These are phyloP conservation scores for Neurospora sp. DNA, from an alignment of 495 filamentous ascomycete species.

Conservation along the genomic window DNA sequence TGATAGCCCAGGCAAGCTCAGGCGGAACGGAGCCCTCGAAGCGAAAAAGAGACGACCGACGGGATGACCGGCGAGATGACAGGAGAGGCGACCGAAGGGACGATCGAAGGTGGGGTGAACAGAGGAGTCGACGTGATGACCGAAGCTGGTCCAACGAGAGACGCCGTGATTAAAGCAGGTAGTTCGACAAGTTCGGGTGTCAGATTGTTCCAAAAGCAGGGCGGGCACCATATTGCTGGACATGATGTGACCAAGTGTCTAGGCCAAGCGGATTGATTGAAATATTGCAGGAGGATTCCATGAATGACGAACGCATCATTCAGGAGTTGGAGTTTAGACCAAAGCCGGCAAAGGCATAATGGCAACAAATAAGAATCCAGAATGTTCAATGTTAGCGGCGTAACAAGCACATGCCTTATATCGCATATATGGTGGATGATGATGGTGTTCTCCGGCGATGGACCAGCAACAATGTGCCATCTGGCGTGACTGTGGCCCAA, in stretches of 20 bases:
- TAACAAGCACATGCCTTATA: slow-evolving; percentile 13
- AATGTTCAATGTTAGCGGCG: slow-evolving; percentile 12
- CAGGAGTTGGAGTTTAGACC: slow-evolving; percentile 5
- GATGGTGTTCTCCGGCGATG: slow-evolving; percentile 13
- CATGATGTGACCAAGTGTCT: slow-evolving; percentile 11
- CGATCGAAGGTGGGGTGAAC: background rate
- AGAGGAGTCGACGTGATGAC: slow-evolving; percentile 8
- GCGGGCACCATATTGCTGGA: slow-evolving; percentile 1
- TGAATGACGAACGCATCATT: slow-evolving; percentile 10
- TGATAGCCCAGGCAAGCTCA: slow-evolving; percentile 34
- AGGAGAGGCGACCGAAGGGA: slow-evolving; percentile 2
- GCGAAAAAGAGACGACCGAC: slow-evolving; percentile 18
- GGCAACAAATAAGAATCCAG: slow-evolving; percentile 12
- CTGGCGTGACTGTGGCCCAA: slow-evolving; percentile 33
- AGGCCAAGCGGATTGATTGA: slow-evolving; percentile 4
- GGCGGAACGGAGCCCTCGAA: slow-evolving; percentile 17
- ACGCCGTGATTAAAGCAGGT: slow-evolving; percentile 13
- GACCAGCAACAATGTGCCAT: slow-evolving; percentile 40
- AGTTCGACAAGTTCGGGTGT: background rate
- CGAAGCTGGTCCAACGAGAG: slow-evolving; percentile 18
- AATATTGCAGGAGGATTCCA: slow-evolving; percentile 8
- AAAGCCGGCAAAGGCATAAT: slow-evolving; percentile 1
- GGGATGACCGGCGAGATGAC: slow-evolving; percentile 5
- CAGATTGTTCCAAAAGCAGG: background rate
- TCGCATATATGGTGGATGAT: slow-evolving; percentile 15